Evolutionary conservation across 345 rosid species (phyloP).

Genomic region (sweet orange (Citrus sinensis)): DNA sequence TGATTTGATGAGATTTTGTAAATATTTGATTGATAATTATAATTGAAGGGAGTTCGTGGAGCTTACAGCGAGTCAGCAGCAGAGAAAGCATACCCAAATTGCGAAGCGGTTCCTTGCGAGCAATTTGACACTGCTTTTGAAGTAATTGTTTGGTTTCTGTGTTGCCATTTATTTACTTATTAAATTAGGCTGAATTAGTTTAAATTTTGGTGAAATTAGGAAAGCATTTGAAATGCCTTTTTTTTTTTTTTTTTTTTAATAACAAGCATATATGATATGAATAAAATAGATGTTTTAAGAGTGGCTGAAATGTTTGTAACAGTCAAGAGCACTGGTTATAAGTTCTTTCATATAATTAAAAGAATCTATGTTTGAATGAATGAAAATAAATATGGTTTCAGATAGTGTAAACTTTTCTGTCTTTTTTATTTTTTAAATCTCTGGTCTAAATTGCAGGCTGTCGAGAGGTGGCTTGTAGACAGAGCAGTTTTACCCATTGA

Average conservation of each 20-base stretch:
- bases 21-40: constrained; percentile 6
- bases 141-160: constrained; percentile 33
- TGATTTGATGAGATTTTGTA: too few relatives aligned
- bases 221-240: neutral
- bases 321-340: neutral
- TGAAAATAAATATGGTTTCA: neutral
- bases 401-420: neutral
- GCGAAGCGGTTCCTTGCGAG: constrained; percentile 96
- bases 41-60: constrained; percentile 73
- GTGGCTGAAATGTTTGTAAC: constrained; percentile 5
- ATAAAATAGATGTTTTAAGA: neutral
- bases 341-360: neutral
- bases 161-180: neutral
- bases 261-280: neutral
- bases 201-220: neutral
- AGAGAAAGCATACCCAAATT: constrained; percentile 87
- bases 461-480: constrained; percentile 89
- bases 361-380: neutral
- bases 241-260: too few relatives aligned
- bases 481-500: constrained; percentile 95
- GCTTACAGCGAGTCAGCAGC: constrained; percentile 98
- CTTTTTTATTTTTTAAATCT: neutral
- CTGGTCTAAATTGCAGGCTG: constrained; percentile 46
- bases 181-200: too few relatives aligned
- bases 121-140: constrained; percentile 94